Conservation (phyloP, 257 asterid species). For the Nicotiana undulata region DNA sequence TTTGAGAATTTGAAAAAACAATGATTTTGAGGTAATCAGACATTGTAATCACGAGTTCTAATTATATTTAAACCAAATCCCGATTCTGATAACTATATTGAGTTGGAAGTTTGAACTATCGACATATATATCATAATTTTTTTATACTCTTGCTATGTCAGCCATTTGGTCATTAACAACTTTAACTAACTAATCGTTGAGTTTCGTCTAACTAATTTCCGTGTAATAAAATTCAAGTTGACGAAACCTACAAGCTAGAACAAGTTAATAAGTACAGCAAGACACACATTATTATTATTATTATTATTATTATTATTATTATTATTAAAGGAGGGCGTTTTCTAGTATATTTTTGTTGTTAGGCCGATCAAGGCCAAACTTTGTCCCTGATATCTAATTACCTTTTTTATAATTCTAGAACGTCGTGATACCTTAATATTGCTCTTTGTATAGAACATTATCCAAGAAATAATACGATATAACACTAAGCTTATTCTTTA, state of each 20-base stretch:
- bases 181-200: neutral
- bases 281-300: too few species aligned
- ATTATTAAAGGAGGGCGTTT: neutral
- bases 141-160: neutral
- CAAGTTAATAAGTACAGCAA: neutral
- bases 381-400: neutral
- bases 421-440: neutral
- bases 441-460: neutral
- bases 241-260: neutral
- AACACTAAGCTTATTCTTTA: neutral
- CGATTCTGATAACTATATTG: neutral
- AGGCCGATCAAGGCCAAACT: neutral
- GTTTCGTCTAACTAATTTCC: neutral
- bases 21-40: neutral
- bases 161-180: neutral
- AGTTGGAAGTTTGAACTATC: neutral
- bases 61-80: neutral
- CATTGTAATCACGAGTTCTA: neutral
- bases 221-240: neutral
- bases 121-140: neutral
- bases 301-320: too few species aligned
- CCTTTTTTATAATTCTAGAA: neutral
- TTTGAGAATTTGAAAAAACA: neutral
- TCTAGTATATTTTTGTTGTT: neutral
- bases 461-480: neutral